Percentiles rank a stretch among this genome's conserved stretches.
Evolutionary conservation across 257 asterid species (phyloP).

Genomic region (Cinchona pubescens): DNA sequence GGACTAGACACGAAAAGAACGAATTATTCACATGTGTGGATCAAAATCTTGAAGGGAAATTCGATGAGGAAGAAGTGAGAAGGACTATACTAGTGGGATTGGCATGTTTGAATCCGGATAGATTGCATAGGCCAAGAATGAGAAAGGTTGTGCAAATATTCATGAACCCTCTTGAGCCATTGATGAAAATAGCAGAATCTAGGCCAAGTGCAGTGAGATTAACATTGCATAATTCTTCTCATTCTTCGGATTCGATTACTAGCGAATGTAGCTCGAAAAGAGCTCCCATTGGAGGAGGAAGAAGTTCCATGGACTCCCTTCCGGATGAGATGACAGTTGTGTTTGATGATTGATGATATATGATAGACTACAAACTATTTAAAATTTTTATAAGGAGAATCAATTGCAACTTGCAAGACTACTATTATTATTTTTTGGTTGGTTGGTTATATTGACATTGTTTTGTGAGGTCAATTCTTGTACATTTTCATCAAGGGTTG

Average conservation of each 20-base stretch:
- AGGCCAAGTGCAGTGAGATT: slow-evolving; percentile 46
- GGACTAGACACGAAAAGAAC: slow-evolving; percentile 42
- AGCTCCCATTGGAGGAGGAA: background rate
- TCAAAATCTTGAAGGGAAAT: slow-evolving; percentile 28
- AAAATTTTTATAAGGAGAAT: too few species aligned
- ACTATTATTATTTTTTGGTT: background rate
- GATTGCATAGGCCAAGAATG: slow-evolving; percentile 58
- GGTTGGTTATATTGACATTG: background rate
- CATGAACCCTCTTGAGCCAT: slow-evolving; percentile 43
- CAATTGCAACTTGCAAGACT: background rate
- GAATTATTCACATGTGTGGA: slow-evolving; percentile 41
- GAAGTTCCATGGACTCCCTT: slow-evolving; percentile 13
- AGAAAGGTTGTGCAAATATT: slow-evolving; percentile 55
- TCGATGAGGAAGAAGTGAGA: slow-evolving; percentile 39
- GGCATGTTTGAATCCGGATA: slow-evolving; percentile 64
- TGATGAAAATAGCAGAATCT: slow-evolving; percentile 47
- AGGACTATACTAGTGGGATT: slow-evolving; percentile 49
- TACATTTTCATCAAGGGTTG: background rate
- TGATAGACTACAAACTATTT: too few species aligned
- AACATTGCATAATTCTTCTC: slow-evolving; percentile 42
- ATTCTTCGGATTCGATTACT: slow-evolving; percentile 23
- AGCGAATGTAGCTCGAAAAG: slow-evolving; percentile 15
- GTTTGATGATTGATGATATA: slow-evolving; percentile 21
- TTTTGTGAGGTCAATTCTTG: background rate
- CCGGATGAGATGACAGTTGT: slow-evolving; percentile 38